phyloP scores from a whole-genome alignment of 1,284 basidiomycete genomes.

The Sporisorium reilianum region DNA sequence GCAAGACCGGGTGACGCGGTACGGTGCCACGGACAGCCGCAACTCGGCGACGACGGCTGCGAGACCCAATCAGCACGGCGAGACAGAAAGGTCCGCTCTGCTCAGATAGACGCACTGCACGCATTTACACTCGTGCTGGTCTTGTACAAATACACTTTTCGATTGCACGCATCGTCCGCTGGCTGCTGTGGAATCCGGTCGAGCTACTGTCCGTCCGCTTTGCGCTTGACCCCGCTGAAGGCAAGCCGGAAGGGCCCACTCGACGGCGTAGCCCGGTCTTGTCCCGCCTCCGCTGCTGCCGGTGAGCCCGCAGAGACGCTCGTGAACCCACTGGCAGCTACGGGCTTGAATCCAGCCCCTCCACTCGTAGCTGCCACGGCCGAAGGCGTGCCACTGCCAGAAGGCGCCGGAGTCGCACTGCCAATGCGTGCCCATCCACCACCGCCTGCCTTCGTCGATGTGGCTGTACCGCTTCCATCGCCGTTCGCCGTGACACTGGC shows the following conservation, averaged over 20 bases:
- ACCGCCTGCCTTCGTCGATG: conserved; percentile 13
- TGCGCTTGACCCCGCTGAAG: conserved; percentile 32
- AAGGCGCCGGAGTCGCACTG: conserved; percentile 38
- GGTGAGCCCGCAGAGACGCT: conserved; percentile 7
- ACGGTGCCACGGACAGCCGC: conserved; percentile 6
- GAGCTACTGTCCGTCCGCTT: conserved; percentile 20
- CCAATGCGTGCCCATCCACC: conserved; percentile 46
- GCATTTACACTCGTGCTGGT: background rate
- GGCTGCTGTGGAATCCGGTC: background rate
- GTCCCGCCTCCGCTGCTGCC: conserved; percentile 1
- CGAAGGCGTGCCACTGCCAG: background rate
- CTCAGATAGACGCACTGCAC: conserved; percentile 10
- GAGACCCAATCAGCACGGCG: background rate
- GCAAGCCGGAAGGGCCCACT: conserved; percentile 25
- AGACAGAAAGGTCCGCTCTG: conserved; percentile 7
- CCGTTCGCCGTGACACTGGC: conserved; percentile 11
- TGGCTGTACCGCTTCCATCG: conserved; percentile 10
- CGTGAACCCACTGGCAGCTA: conserved; percentile 5
- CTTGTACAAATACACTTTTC: conserved; percentile 7
- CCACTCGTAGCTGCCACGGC: background rate
- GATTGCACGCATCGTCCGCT: background rate
- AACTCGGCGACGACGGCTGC: background rate
- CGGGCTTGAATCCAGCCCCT: conserved; percentile 18
- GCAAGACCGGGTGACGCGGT: background rate
- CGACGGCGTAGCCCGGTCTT: background rate